Conservation (phyloP, 257 asterid species). For the Solanum okadae region DNA sequence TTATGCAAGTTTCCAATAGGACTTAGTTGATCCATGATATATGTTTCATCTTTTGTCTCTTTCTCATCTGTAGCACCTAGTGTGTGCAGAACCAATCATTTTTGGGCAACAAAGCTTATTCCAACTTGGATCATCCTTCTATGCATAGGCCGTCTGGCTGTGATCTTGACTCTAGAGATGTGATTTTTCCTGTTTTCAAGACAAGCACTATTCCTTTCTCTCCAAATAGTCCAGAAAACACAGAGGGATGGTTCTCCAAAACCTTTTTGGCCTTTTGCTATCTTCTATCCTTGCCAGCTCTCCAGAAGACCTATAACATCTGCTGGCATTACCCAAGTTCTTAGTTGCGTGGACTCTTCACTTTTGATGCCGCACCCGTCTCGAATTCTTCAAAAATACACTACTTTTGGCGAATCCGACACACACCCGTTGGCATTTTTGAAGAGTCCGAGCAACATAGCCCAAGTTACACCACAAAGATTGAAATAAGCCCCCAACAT, state of each 20-base stretch:
- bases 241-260: background rate
- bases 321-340: background rate
- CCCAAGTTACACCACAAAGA: background rate
- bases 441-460: too few species aligned
- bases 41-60: background rate
- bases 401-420: too few species aligned
- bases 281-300: background rate
- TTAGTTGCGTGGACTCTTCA: too few species aligned
- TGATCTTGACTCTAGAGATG: background rate
- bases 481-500: background rate
- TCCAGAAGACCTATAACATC: background rate
- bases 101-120: background rate
- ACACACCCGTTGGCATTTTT: too few species aligned
- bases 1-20: background rate
- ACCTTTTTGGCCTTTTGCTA: background rate
- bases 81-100: background rate
- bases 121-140: background rate
- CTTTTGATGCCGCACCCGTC: too few species aligned
- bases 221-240: background rate
- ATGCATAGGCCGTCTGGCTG: background rate
- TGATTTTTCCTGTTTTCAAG: background rate
- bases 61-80: background rate
- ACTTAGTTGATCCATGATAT: background rate
- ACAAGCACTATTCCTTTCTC: background rate
- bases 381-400: too few species aligned